Base-by-base conservation (phyloP, 768 basidiomycete genomes). In the Lactarius sanguifluus region DNA sequence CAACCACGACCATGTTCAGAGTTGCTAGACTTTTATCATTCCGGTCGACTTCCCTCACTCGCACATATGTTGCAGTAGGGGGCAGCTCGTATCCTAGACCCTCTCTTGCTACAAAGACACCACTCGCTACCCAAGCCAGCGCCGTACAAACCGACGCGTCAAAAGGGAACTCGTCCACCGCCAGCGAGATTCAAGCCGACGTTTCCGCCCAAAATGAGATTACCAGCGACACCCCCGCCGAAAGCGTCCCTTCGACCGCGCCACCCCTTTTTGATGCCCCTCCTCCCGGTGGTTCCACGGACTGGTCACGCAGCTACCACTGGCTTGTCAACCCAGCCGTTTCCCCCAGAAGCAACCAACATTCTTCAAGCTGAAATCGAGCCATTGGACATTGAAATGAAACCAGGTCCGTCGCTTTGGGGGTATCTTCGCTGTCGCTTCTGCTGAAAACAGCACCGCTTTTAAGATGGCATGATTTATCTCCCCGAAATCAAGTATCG, bases 401-500 rank as follows among this genome's bases (percentile, higher is more conserved):
- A 98, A 74, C 96, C 96, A 63, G 96, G 95, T 91, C 56, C 59
- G 86, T 78, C 15, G 47, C 34, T 13, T n/a, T n/a, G 28, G 1
- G 2, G 7, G 15, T 52, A 10, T 52, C 32, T 15, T 59, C 18
- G n/a, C 25, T 64, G 30, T 8, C 58, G 25, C 20, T 67, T 23
- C 63, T 41, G 52, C 15, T 41, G 63, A 47, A 59, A 16, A 38
- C 5, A 16, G 23, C 6, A 5, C 63, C 13, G 30, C 34, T 23
- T 9, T 64, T 10, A 69, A 96, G 96, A 98, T 71, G 96, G 96
- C 5, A 81, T 98, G 50, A 78, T 97, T 13, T 98, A 98, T 77
- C 86, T 98, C 8, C 96, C 96, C 23, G 96, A 98, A 77, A 98
- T 98, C 73, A 96, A 97, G 75, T 98, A 98, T 73, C 85, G 96